phyloP scores from a whole-genome alignment of 352 stramenopile genomes.

The Phytophthora cajani region DNA sequence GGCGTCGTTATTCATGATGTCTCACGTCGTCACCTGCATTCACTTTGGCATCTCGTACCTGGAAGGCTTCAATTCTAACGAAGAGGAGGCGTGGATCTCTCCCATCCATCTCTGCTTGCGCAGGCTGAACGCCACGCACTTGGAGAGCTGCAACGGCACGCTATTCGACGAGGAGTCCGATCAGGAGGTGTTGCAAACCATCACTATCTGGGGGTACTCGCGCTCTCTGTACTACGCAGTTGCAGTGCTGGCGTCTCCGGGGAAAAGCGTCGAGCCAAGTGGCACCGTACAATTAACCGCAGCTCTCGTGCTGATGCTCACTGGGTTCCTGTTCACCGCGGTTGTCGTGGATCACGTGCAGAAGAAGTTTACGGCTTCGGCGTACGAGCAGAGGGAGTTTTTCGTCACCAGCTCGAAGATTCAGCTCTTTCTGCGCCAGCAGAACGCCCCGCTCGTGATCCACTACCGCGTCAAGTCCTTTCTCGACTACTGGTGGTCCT shows the following conservation, averaged over 20 bases:
- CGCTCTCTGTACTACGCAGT: neutral
- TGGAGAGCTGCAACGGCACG: slow-evolving; percentile 1
- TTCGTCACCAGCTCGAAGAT: neutral
- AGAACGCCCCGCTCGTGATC: neutral
- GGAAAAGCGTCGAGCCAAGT: neutral
- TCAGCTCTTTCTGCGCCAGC: neutral
- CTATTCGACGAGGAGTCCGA: neutral
- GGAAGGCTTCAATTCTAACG: neutral
- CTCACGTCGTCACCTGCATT: neutral
- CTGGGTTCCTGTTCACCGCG: neutral
- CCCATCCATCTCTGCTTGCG: neutral
- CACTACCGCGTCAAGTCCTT: no score
- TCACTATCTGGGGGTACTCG: neutral
- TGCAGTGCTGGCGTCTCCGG: neutral
- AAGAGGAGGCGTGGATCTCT: slow-evolving; percentile 4
- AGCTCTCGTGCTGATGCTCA: neutral
- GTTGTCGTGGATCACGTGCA: neutral
- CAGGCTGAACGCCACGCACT: neutral
- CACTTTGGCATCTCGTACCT: slow-evolving; percentile 3
- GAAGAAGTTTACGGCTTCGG: neutral
- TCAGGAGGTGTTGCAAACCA: neutral
- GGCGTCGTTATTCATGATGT: neutral
- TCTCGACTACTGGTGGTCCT: no score
- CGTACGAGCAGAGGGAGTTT: neutral
- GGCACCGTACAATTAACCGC: neutral